Base-by-base conservation (phyloP, 78 protist species). In the Monocercomonoides exilis region DNA sequence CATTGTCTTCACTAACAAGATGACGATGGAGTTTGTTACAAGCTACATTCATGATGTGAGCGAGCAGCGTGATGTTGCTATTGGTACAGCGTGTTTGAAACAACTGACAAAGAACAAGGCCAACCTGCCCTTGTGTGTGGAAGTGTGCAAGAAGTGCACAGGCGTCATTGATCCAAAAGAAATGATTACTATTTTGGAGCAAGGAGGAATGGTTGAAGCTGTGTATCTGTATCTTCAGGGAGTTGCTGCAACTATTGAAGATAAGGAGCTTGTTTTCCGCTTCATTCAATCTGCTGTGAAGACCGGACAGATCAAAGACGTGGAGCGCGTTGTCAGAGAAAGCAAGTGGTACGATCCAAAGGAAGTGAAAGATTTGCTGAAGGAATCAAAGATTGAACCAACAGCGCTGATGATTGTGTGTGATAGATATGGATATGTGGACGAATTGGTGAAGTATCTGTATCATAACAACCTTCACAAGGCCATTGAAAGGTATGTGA, bases 331-430 rank as follows among this genome's bases (percentile, higher is more conserved):
- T 91, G 91, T 95, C 87, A 93, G 99, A 45, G 97, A 95, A 91
- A 63, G 90, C 84, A 91, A 92, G 90, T 45, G 29, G 90, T 96
- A 89, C 92, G 98, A 95, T 82, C 94, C 99, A 42, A 96, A 89
- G 89, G 84, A 90, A 80, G 95, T 95, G 70, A 89, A 94, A 86
- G 97, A 95, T 89, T 97, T 96, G 88, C 91, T 98, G 64, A 96
- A 96, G 94, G 98, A 96, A 85, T 92, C 95, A 45, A 88, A 92
- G 86, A 70, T 92, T 44, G 98, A 97, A 84, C 98, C 92, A 89
- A 91, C 94, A 36, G 98, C 99, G 45, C 92, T 98, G 85, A 96
- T 97, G 94, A 96, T 96, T 85, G 98, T 98, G 41, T 98, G 99
- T 90, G 99, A 98, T 89, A 94, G 96, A 44, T 94, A 92, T 89